phyloP scores from a whole-genome alignment of 2,329 filamentous ascomycete species.

The Cercospora sesami region DNA sequence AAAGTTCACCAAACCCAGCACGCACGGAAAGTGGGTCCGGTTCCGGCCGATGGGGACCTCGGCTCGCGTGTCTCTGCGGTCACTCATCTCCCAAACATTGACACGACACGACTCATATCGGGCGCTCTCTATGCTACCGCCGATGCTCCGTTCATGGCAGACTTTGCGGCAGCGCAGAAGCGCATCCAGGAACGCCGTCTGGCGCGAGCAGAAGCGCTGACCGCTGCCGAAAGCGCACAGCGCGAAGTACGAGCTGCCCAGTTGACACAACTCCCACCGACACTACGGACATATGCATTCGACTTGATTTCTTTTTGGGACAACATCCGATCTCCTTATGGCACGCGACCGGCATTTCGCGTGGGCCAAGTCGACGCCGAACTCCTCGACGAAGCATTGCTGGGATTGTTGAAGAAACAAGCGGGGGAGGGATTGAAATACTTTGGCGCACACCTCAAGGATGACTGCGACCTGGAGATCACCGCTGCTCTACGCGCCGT shows the following conservation, averaged over 20 bases:
- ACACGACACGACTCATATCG: not conserved
- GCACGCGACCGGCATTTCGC: slow-evolving; percentile 80
- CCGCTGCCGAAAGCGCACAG: slow-evolving; percentile 54
- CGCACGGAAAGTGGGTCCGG: not conserved
- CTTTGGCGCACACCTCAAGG: slow-evolving; percentile 73
- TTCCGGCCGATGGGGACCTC: not conserved
- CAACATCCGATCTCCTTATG: slow-evolving; percentile 69
- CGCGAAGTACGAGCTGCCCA: slow-evolving; percentile 42
- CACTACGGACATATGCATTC: slow-evolving; percentile 51
- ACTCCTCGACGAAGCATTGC: slow-evolving; percentile 86
- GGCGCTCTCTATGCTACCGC: not conserved
- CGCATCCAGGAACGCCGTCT: slow-evolving; percentile 79
- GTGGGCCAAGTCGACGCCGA: slow-evolving; percentile 97
- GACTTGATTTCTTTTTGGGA: slow-evolving; percentile 58
- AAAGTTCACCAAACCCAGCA: not conserved
- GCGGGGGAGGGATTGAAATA: slow-evolving; percentile 87
- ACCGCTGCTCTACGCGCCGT: slow-evolving; percentile 71
- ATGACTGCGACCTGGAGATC: slow-evolving; percentile 88
- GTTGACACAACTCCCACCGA: slow-evolving; percentile 50
- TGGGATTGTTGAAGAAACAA: slow-evolving; percentile 81
- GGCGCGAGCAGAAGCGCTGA: slow-evolving; percentile 59
- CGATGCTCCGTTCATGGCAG: slow-evolving; percentile 43
- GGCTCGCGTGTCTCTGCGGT: not conserved
- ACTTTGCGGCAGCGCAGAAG: slow-evolving; percentile 86
- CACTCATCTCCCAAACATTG: slow-evolving; percentile 4